Conservation (phyloP, 2,329 filamentous ascomycete species). For the Alternaria dauci region DNA sequence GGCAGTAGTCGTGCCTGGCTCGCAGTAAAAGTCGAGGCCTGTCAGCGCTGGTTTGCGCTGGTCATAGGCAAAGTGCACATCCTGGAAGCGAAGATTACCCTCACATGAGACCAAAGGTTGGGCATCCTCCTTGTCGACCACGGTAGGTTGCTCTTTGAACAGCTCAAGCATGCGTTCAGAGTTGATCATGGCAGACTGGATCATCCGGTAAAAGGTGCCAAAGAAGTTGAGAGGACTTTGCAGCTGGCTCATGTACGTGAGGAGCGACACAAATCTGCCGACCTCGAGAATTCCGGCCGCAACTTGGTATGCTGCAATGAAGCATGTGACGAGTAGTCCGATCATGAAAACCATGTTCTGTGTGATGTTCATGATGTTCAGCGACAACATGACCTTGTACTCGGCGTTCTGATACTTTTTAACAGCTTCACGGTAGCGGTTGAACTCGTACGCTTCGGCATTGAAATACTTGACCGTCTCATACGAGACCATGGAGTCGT, state of each 20-base stretch:
- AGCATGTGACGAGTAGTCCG: conserved; percentile 72
- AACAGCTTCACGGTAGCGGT: conserved; percentile 65
- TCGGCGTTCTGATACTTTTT: conserved; percentile 65
- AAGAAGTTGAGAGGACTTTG: conserved; percentile 77
- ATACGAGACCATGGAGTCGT: conserved; percentile 98
- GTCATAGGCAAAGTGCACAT: conserved; percentile 92
- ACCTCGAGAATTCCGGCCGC: conserved; percentile 67
- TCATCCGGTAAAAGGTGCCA: conserved; percentile 93
- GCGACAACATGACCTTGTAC: conserved; percentile 63
- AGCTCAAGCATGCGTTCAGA: conserved; percentile 93
- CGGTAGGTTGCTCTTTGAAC: conserved; percentile 94
- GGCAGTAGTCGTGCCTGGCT: conserved; percentile 90
- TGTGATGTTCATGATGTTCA: conserved; percentile 68
- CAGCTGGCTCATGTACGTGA: conserved; percentile 78
- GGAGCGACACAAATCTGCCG: conserved; percentile 73
- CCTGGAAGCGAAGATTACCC: conserved; percentile 85
- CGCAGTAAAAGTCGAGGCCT: conserved; percentile 83
- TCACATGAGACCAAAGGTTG: conserved; percentile 71
- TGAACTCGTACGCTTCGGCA: conserved; percentile 66
- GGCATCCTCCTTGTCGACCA: conserved; percentile 77
- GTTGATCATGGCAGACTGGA: conserved; percentile 97
- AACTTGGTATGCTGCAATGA: conserved; percentile 75
- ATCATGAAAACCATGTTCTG: conserved; percentile 71
- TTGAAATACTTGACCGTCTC: conserved; percentile 77
- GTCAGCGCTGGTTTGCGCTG: conserved; percentile 83